phyloP scores from a whole-genome alignment of 108 stramenopile genomes.

The Pseudonitzschia multistriata region DNA sequence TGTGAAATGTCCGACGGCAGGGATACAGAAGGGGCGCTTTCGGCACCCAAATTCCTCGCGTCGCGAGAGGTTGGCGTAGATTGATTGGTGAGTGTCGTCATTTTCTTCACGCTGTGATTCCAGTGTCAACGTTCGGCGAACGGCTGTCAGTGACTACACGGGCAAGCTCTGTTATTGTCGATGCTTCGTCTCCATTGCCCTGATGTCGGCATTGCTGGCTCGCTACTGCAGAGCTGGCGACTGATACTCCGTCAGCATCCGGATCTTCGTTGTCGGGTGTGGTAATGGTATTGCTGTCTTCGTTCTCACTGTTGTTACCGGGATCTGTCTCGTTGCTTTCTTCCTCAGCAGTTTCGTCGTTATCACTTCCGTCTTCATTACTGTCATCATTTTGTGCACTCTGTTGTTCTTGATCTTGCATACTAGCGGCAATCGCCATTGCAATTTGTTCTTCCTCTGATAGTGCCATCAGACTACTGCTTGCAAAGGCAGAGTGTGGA shows the following conservation, averaged over 20 bases:
- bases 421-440: slow-evolving; percentile 83
- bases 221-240: background rate
- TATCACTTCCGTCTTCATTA: background rate
- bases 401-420: slow-evolving; percentile 42
- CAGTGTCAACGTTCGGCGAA: background rate
- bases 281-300: background rate
- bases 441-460: slow-evolving; percentile 81
- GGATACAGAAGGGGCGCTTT: background rate
- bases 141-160: slow-evolving; percentile 14
- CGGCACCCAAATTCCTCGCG: too few relatives aligned
- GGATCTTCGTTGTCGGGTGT: background rate
- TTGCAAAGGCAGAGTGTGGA: background rate
- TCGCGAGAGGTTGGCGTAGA: too few relatives aligned
- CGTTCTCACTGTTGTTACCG: background rate
- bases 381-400: background rate
- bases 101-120: slow-evolving; percentile 1
- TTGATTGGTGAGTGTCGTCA: background rate
- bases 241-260: background rate
- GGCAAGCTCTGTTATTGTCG: slow-evolving; percentile 14
- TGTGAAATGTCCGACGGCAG: too few relatives aligned
- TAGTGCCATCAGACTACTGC: slow-evolving; percentile 47
- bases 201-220: background rate
- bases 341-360: background rate
- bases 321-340: background rate
- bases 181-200: slow-evolving; percentile 12